Conservation (phyloP, 2,329 filamentous ascomycete species). For the Dendrostoma leiphaemia region DNA sequence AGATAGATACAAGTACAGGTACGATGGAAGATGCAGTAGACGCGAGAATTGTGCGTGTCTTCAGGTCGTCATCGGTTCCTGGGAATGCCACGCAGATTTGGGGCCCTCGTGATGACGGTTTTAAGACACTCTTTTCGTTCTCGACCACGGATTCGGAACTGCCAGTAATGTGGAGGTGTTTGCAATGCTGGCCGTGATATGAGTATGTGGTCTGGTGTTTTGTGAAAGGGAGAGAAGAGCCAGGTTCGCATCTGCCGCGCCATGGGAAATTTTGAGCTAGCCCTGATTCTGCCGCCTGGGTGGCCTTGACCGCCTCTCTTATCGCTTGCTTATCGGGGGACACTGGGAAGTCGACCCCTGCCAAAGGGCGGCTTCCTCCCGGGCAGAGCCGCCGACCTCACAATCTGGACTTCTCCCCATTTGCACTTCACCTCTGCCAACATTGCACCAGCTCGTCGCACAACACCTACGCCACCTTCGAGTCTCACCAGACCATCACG, state of each 20-base stretch:
- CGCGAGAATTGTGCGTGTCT: slow-evolving; percentile 17
- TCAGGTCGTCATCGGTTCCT: slow-evolving; percentile 70
- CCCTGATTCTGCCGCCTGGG: not conserved
- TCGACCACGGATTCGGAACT: slow-evolving; percentile 56
- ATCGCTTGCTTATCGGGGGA: slow-evolving; percentile 5
- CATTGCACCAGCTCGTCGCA: too few species aligned
- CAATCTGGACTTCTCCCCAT: too few species aligned
- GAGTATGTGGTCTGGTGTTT: slow-evolving; percentile 30
- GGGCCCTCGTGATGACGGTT: slow-evolving; percentile 70
- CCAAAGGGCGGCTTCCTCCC: not conserved
- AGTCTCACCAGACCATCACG: too few species aligned
- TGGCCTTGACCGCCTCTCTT: slow-evolving; percentile 11
- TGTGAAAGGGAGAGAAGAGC: slow-evolving; percentile 18
- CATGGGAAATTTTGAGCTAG: slow-evolving; percentile 6
- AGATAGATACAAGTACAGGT: too few species aligned
- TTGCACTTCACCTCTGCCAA: too few species aligned
- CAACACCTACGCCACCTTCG: too few species aligned
- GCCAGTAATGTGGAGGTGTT: slow-evolving; percentile 43
- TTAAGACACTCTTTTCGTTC: slow-evolving; percentile 54
- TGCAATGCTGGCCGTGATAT: slow-evolving; percentile 35
- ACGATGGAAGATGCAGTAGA: too few species aligned
- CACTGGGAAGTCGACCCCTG: too few species aligned
- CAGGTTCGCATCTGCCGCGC: not conserved
- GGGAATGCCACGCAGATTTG: slow-evolving; percentile 52
- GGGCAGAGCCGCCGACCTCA: too few species aligned